Percentiles rank a stretch among this genome's conserved stretches.
phyloP scores from a whole-genome alignment of 805 yeast genomes.

The Candida arabinofermentans region DNA sequence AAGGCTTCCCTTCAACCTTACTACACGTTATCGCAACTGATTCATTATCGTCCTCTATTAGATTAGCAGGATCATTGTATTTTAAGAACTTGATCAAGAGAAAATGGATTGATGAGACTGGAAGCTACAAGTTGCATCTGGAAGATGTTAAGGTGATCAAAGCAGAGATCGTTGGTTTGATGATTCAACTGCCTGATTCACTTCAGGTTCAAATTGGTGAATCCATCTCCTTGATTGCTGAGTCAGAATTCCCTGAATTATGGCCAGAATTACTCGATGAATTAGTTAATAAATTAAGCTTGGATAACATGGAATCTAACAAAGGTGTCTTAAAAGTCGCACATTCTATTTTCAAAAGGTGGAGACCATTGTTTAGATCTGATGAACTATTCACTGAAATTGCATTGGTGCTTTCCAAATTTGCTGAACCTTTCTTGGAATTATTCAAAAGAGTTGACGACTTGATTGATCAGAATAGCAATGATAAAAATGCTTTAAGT shows the following conservation, averaged over 20 bases:
- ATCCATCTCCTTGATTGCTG: slow-evolving; percentile 88
- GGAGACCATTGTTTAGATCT: slow-evolving; percentile 93
- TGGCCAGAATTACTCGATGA: slow-evolving; percentile 81
- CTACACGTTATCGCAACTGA: slow-evolving; percentile 72
- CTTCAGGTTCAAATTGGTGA: slow-evolving; percentile 95
- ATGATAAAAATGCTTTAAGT: slow-evolving; percentile 47
- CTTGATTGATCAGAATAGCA: slow-evolving; percentile 44
- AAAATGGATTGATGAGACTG: slow-evolving; percentile 89
- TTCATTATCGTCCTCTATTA: slow-evolving; percentile 47
- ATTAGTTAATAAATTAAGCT: slow-evolving; percentile 61
- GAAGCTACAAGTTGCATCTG: slow-evolving; percentile 59
- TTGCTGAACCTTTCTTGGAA: slow-evolving; percentile 73
- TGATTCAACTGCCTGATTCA: slow-evolving; percentile 76
- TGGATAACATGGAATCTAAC: slow-evolving; percentile 65
- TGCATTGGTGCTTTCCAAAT: slow-evolving; percentile 78
- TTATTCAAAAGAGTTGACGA: slow-evolving; percentile 65
- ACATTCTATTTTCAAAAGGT: slow-evolving; percentile 91
- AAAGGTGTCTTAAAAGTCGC: slow-evolving; percentile 88
- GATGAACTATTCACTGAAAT: slow-evolving; percentile 88
- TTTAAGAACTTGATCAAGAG: slow-evolving; percentile 84
- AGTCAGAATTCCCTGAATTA: slow-evolving; percentile 87
- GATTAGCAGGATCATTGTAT: slow-evolving; percentile 86
- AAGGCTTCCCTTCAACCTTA: slow-evolving; percentile 73
- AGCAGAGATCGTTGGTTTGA: slow-evolving; percentile 72
- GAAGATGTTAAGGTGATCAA: slow-evolving; percentile 69